These are phyloP conservation scores for Gastrolobium bilobum DNA, from an alignment of 306 rosid species.

Conservation along the genomic window DNA sequence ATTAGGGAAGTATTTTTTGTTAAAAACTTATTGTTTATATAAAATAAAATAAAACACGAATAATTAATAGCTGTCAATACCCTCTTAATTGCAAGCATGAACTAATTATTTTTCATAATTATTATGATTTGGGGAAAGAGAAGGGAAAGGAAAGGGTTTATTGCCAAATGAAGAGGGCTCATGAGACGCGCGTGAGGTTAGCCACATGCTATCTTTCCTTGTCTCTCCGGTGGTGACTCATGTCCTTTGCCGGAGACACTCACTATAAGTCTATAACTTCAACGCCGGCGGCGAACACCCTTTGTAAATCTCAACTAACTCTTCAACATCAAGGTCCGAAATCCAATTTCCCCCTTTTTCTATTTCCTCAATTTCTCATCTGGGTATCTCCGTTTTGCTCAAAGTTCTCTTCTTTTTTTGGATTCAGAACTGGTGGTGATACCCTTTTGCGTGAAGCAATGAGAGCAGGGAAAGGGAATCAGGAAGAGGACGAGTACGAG, in stretches of 20 bases:
- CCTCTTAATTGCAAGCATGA: neutral
- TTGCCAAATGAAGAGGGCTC: conserved; percentile 51
- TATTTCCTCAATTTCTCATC: conserved; percentile 43
- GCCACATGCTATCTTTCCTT: conserved; percentile 54
- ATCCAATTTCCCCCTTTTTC: conserved; percentile 14
- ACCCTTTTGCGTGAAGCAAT: conserved; percentile 54
- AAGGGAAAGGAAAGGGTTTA: neutral
- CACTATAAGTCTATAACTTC: conserved; percentile 5
- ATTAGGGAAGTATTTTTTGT: too few relatives aligned
- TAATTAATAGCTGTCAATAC: neutral
- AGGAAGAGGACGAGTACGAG: conserved; percentile 91
- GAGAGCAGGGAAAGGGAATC: conserved; percentile 83
- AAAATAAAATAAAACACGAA: too few relatives aligned
- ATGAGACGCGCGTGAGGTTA: conserved; percentile 65
- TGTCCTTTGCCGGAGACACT: conserved; percentile 47
- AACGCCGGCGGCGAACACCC: conserved; percentile 40
- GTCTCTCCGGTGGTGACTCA: conserved; percentile 46
- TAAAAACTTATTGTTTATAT: too few relatives aligned
- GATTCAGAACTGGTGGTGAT: conserved; percentile 39
- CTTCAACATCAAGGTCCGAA: neutral
- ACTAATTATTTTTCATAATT: neutral
- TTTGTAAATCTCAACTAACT: neutral
- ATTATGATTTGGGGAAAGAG: neutral
- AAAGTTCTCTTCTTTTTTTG: conserved; percentile 36
- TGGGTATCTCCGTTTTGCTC: conserved; percentile 30